These are phyloP conservation scores for Diaporthe longicolla DNA, from an alignment of 2,329 filamentous ascomycete species.

Conservation along the genomic window DNA sequence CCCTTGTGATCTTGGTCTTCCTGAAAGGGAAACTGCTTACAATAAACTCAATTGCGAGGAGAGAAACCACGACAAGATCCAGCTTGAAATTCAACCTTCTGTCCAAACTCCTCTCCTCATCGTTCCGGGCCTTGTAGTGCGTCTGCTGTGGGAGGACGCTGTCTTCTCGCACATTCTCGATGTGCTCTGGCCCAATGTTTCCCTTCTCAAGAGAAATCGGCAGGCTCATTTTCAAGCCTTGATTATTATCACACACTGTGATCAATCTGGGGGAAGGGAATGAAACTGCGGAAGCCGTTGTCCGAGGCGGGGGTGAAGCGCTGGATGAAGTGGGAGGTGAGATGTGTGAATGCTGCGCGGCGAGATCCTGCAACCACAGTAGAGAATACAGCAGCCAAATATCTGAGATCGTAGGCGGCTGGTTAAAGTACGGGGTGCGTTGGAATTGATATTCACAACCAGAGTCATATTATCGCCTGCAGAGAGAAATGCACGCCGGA, in stretches of 20 bases:
- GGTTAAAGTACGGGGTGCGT: too few species aligned
- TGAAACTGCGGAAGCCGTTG: too few species aligned
- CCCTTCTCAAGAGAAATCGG: neutral
- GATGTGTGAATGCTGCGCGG: too few species aligned
- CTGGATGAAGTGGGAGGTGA: too few species aligned
- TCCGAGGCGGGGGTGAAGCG: too few species aligned
- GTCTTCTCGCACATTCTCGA: neutral
- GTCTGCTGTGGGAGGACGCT: neutral
- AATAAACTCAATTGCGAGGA: neutral
- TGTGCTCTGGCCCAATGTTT: neutral
- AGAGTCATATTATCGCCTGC: too few species aligned
- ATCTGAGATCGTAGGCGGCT: too few species aligned
- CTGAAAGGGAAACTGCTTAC: neutral
- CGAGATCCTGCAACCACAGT: too few species aligned
- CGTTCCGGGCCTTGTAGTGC: neutral
- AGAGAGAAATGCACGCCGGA: too few species aligned
- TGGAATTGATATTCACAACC: too few species aligned
- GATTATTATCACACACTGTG: neutral
- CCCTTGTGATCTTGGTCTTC: neutral
- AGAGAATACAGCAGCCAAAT: too few species aligned
- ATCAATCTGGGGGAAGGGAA: too few species aligned
- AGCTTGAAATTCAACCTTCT: neutral
- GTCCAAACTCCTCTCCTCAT: neutral
- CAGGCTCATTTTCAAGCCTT: neutral
- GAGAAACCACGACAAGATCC: neutral